phyloP scores from a whole-genome alignment of 495 filamentous ascomycete genomes.

The Penicillium flavigenum region DNA sequence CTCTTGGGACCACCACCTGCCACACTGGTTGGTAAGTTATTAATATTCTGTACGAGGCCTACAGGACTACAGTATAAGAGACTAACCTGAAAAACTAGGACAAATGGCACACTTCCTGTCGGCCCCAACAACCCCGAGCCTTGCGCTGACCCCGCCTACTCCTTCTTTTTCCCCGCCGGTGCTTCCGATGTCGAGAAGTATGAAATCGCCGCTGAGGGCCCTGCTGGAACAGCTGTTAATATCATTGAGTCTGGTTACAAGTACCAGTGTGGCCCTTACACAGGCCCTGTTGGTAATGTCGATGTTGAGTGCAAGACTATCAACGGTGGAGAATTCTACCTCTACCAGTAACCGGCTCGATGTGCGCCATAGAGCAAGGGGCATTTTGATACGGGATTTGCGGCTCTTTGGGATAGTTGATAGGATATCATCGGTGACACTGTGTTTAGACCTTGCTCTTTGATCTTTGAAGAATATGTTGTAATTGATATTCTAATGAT shows the following conservation, averaged over 20 bases:
- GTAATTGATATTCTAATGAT: too few relatives aligned
- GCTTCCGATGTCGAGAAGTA: background rate
- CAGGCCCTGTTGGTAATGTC: background rate
- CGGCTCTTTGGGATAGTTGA: background rate
- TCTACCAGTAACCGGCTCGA: background rate
- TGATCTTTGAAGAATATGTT: too few relatives aligned
- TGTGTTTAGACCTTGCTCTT: background rate
- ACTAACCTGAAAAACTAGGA: background rate
- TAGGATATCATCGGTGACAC: background rate
- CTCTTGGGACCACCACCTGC: background rate
- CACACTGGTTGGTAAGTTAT: constrained; percentile 3
- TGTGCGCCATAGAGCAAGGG: background rate
- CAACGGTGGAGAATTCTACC: constrained; percentile 6
- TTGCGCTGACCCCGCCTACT: constrained; percentile 4
- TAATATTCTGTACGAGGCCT: background rate
- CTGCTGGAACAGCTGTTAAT: background rate
- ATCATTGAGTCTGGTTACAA: background rate
- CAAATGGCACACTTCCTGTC: background rate
- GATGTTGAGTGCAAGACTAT: constrained; percentile 5
- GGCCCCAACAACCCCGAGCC: background rate
- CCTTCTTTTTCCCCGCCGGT: background rate
- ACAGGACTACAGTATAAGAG: too few relatives aligned
- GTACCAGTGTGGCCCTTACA: constrained; percentile 11
- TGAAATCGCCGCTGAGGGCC: background rate
- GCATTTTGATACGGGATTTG: background rate